Evolutionary conservation across 441 rosid genomes (phyloP), one percentile per base, ranked within the genome.

Genomic region (Manihot esculenta): DNA sequence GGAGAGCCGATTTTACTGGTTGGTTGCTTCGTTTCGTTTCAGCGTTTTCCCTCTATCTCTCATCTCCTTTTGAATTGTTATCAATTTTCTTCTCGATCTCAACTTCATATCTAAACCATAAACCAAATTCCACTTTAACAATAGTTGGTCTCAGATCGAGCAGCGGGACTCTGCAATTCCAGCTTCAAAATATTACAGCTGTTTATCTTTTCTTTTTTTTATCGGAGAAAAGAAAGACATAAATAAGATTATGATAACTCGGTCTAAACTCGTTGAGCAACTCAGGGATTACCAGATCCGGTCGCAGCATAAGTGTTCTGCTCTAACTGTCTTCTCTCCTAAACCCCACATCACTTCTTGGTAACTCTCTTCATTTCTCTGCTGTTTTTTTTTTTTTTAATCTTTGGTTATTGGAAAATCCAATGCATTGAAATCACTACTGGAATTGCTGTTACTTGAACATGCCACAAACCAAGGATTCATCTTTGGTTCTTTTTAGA

Each of bases 111-210:
- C 33, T 1, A 30, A 30, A 30, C 33, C 1, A 30, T 30, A 1
- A 30, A 30, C 2, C 2, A 7, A 7, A 38, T 38, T 38, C 42
- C 42, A 38, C 42, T 38, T 38, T 38, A 1, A 5, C 38, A 33
- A 33, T 7, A 33, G 6, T 33, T 33, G 38, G 38, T 1, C 49
- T 45, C 13, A 14, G 49, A 45, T 45, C 49, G 17, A 45, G 3
- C 4, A 45, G 49, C 49, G 3, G 3, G 35, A 45, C 85, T 88
- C 62, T 89, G 95, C 94, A 62, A 88, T 88, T 75, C 97, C 93
- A 85, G 88, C 20, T 8, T 26, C 41, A 5, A 58, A 18, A 14
- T 2, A 4, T 58, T 6, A 13, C 42, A 38, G 42, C 9, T 38
- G 42, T 7, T 38, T 5, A 8, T 38, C 7, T 11, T 26, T 9